Conservation (phyloP, 257 asterid genomes). For the Lycium barbarum region DNA sequence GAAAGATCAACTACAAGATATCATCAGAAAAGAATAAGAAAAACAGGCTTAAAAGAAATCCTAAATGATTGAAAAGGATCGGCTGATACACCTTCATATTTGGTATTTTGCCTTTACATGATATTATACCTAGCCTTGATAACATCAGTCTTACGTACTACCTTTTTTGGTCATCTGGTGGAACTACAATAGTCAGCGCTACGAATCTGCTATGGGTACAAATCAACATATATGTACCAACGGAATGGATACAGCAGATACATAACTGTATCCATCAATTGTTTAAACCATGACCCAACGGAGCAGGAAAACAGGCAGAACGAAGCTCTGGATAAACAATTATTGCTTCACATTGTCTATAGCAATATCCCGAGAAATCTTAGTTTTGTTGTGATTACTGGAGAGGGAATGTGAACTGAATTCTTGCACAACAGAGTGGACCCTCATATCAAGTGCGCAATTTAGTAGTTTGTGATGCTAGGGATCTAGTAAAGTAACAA, state of each 20-base stretch:
- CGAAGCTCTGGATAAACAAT: not conserved
- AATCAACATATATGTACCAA: not conserved
- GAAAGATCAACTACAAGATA: not conserved
- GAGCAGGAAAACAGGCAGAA: not conserved
- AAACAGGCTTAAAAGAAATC: not conserved
- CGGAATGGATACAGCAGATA: not conserved
- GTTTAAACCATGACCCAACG: not conserved
- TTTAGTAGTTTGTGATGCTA: not conserved
- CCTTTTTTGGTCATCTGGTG: not conserved
- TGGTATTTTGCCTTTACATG: not conserved
- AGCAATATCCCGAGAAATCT: not conserved
- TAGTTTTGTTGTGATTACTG: not conserved
- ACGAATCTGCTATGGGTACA: not conserved
- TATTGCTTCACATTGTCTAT: not conserved
- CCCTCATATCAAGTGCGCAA: conserved; percentile 18
- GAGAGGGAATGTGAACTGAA: not conserved
- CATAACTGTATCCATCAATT: not conserved
- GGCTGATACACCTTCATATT: not conserved
- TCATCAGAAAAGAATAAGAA: not conserved
- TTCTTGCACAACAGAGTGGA: conserved; percentile 16
- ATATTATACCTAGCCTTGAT: not conserved
- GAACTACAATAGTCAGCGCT: not conserved
- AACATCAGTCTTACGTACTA: not conserved
- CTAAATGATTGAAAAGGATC: not conserved
- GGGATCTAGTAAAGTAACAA: not conserved